These are phyloP conservation scores for Albugo candida DNA, from an alignment of 352 stramenopile genomes.

Conservation along the genomic window DNA sequence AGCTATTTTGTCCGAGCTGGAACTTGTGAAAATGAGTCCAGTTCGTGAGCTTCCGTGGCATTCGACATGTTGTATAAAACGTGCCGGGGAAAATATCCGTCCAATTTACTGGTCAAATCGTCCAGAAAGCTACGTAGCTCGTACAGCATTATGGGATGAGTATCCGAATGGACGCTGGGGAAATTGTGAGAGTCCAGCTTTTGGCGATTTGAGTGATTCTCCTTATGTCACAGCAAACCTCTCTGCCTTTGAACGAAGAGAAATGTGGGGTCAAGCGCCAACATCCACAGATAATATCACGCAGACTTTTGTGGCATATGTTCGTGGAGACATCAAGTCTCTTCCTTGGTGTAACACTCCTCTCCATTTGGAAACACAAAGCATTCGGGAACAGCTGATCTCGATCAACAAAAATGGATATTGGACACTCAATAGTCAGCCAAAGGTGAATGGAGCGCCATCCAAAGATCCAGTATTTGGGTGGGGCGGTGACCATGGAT, in stretches of 20 bases:
- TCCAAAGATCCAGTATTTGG: constrained; percentile 88
- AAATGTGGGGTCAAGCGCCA: constrained; percentile 89
- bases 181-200: constrained; percentile 87
- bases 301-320: constrained; percentile 91
- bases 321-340: constrained; percentile 87
- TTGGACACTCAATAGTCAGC: constrained; percentile 94
- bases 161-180: constrained; percentile 94
- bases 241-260: constrained; percentile 51
- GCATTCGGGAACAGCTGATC: constrained; percentile 61
- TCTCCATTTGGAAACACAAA: constrained; percentile 87
- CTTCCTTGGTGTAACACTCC: constrained; percentile 95
- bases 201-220: constrained; percentile 90
- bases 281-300: constrained; percentile 81
- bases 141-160: constrained; percentile 96
- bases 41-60: constrained; percentile 82
- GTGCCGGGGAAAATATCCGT: constrained; percentile 78
- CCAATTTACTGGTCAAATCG: constrained; percentile 99
- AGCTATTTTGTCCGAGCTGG: constrained; percentile 70
- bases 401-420: constrained; percentile 74
- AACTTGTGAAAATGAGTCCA: constrained; percentile 30
- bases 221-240: constrained; percentile 82
- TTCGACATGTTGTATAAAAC: constrained; percentile 75
- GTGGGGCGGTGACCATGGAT: constrained; percentile 89
- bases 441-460: constrained; percentile 76
- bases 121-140: constrained; percentile 92